These are phyloP conservation scores for Penicillium herquei DNA, from an alignment of 495 filamentous ascomycete genomes.

Conservation along the genomic window DNA sequence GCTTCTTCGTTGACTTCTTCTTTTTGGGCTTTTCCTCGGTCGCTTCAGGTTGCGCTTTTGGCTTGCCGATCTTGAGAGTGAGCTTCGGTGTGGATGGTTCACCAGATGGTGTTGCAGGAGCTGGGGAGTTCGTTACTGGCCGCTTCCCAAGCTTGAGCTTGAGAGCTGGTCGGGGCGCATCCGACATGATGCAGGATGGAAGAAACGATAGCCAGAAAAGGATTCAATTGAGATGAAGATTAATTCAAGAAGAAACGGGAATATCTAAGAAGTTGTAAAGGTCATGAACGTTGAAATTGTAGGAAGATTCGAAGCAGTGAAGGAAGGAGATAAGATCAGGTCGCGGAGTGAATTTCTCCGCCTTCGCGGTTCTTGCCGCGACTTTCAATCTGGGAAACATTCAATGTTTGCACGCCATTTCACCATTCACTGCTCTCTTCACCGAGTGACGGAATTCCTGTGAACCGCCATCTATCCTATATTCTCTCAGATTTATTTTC, in stretches of 20 bases:
- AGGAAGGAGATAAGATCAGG: not conserved
- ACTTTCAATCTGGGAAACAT: not conserved
- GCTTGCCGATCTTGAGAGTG: constrained; percentile 50
- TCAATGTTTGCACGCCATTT: constrained; percentile 1
- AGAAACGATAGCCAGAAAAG: not conserved
- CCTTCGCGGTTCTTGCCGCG: constrained; percentile 4
- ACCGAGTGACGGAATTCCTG: not conserved
- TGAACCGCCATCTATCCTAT: not conserved
- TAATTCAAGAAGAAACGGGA: too few species aligned
- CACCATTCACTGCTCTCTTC: not conserved
- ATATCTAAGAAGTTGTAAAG: not conserved
- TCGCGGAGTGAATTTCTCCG: constrained; percentile 15
- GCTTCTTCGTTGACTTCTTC: constrained; percentile 50
- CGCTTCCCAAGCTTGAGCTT: constrained; percentile 53
- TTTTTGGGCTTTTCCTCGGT: constrained; percentile 37
- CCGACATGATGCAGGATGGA: constrained; percentile 31
- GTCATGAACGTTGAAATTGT: not conserved
- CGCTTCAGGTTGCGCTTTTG: constrained; percentile 26
- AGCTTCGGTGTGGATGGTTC: constrained; percentile 43
- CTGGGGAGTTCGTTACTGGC: constrained; percentile 24
- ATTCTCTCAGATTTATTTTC: too few species aligned
- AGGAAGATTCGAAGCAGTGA: not conserved
- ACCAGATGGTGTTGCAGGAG: constrained; percentile 26
- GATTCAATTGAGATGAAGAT: not conserved
- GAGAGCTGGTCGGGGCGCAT: constrained; percentile 40